Evolutionary conservation across 441 rosid species (phyloP).

Genomic region (Brassica balearica): DNA sequence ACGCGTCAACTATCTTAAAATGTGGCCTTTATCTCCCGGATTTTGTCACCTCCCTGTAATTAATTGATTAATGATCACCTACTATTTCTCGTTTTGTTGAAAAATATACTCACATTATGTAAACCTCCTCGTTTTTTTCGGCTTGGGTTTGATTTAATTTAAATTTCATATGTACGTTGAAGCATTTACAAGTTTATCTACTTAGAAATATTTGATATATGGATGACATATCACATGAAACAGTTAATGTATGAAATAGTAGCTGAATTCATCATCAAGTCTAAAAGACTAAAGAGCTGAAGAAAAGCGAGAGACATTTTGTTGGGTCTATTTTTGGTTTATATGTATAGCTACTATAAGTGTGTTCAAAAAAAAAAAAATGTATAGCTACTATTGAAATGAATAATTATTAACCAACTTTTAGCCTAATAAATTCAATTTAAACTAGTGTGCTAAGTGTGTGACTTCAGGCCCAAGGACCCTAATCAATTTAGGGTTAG

Average conservation of each 20-base stretch:
- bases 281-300: background rate
- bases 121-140: conserved; percentile 6
- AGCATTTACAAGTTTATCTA: background rate
- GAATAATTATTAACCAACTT: background rate
- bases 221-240: conserved; percentile 12
- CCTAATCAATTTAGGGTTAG: background rate
- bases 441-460: background rate
- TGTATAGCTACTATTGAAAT: background rate
- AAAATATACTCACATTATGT: background rate
- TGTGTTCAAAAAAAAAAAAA: too few relatives aligned
- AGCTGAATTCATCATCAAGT: background rate
- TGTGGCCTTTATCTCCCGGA: conserved; percentile 32
- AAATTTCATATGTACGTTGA: background rate
- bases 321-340: conserved; percentile 17
- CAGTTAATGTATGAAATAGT: background rate
- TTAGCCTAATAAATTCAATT: background rate
- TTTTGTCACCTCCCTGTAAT: conserved; percentile 25
- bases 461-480: background rate
- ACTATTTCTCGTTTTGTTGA: conserved; percentile 23
- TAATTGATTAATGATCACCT: conserved; percentile 17
- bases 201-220: background rate
- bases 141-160: conserved; percentile 13
- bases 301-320: background rate
- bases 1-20: conserved; percentile 43
- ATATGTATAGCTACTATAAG: background rate